Percentiles rank a stretch among this genome's conserved stretches.
Conservation (phyloP, 2,329 filamentous ascomycete genomes). For the Trichophaea hybrida region DNA sequence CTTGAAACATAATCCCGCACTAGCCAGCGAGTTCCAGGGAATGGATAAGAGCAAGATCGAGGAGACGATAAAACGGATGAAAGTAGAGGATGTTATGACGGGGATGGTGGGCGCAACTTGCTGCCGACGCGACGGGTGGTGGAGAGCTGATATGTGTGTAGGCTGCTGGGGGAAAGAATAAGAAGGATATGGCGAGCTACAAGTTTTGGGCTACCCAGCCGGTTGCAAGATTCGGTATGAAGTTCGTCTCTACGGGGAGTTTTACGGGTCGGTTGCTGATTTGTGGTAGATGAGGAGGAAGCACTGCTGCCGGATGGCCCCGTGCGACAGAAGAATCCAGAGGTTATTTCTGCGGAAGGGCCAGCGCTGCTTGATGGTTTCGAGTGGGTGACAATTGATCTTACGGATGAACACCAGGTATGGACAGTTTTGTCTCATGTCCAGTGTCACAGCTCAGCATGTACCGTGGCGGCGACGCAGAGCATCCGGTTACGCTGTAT, state of each 20-base stretch:
- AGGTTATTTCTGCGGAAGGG: conserved; percentile 56
- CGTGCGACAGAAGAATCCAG: conserved; percentile 64
- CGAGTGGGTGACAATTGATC: conserved; percentile 85
- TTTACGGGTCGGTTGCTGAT: neutral
- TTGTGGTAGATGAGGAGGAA: conserved; percentile 18
- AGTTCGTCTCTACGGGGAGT: neutral
- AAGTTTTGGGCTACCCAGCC: conserved; percentile 99
- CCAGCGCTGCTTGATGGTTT: conserved; percentile 65
- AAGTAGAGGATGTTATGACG: conserved; percentile 37
- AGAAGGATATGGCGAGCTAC: conserved; percentile 91
- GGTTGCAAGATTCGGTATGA: conserved; percentile 61
- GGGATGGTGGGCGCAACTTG: conserved; percentile 31
- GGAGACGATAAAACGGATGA: conserved; percentile 38
- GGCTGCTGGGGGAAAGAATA: conserved; percentile 69
- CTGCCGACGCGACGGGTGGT: conserved; percentile 6
- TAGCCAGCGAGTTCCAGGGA: conserved; percentile 59
- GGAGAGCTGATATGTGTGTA: conserved; percentile 5
- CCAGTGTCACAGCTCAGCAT: no score
- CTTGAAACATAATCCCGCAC: conserved; percentile 42
- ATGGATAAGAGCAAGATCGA: conserved; percentile 47
- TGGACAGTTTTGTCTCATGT: neutral
- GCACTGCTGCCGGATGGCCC: conserved; percentile 50
- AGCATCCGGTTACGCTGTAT: no score
- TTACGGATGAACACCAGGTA: conserved; percentile 54
- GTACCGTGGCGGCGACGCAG: neutral